phyloP scores from a whole-genome alignment of 306 rosid genomes.

The Hylodesmum podocarpum region DNA sequence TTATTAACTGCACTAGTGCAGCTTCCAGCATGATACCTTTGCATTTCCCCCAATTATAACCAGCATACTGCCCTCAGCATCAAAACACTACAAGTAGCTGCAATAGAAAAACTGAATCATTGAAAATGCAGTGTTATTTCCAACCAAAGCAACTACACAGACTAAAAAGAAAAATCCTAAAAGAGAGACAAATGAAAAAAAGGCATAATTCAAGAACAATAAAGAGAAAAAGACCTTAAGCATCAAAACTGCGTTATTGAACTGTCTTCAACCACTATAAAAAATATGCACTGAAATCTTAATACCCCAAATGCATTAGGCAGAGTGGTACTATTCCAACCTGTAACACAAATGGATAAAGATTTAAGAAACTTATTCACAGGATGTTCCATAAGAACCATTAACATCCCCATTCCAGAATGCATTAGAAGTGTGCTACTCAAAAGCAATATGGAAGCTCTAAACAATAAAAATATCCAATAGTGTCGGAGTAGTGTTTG shows the following conservation, averaged over 20 bases:
- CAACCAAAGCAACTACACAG: constrained; percentile 21
- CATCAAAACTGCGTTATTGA: constrained; percentile 11
- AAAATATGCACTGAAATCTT: constrained; percentile 17
- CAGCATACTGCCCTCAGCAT: constrained; percentile 93
- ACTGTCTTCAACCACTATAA: constrained; percentile 25
- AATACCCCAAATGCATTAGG: constrained; percentile 3
- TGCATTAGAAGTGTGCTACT: not conserved
- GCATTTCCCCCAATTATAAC: constrained; percentile 88
- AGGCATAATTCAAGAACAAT: not conserved
- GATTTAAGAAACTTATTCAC: not conserved
- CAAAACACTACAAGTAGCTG: constrained; percentile 51
- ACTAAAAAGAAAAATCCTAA: not conserved
- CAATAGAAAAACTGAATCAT: constrained; percentile 38
- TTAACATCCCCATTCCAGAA: constrained; percentile 5
- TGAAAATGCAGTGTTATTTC: constrained; percentile 23
- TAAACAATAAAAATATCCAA: not conserved
- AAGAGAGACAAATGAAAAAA: constrained; percentile 13
- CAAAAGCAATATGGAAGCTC: not conserved
- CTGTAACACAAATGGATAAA: constrained; percentile 4
- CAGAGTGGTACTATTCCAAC: constrained; percentile 4
- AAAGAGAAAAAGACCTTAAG: constrained; percentile 9
- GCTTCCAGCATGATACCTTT: constrained; percentile 79
- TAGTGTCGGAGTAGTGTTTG: not conserved
- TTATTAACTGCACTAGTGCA: constrained; percentile 96
- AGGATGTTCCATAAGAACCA: not conserved